Conservation (phyloP, 345 rosid species). For the Lenwebbia sp. region DNA sequence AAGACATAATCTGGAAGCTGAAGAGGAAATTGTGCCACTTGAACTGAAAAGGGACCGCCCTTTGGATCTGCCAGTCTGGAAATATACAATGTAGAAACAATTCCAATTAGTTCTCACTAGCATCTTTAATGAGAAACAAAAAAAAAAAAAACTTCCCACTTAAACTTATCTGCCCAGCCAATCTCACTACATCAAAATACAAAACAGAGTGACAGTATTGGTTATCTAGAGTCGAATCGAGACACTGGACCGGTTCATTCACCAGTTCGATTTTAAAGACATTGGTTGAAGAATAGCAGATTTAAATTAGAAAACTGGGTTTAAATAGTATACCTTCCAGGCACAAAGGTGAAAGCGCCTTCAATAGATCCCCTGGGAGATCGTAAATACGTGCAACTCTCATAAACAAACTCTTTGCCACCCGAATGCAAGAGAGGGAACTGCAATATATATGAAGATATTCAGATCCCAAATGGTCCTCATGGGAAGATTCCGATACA, state of each 20-base stretch:
- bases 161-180: not conserved
- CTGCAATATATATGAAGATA: slow-evolving; percentile 19
- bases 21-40: slow-evolving; percentile 49
- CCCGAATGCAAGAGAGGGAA: slow-evolving; percentile 57
- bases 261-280: not conserved
- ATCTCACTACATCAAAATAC: not conserved
- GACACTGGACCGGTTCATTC: not conserved
- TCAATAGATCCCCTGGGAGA: slow-evolving; percentile 43
- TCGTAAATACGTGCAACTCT: slow-evolving; percentile 35
- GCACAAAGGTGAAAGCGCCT: slow-evolving; percentile 82
- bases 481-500: not conserved
- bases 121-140: not conserved
- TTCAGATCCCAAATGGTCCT: not conserved
- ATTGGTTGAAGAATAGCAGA: not conserved
- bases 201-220: not conserved
- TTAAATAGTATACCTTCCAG: slow-evolving; percentile 48
- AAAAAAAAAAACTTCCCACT: not conserved
- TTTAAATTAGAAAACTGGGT: not conserved
- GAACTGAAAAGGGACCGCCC: slow-evolving; percentile 52
- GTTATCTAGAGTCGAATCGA: not conserved
- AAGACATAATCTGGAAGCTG: slow-evolving; percentile 59
- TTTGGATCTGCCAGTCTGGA: slow-evolving; percentile 42
- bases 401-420: slow-evolving; percentile 60
- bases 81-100: not conserved
- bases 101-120: not conserved